Base-by-base conservation (phyloP, 2,329 filamentous ascomycete species). In the Scorias spongiosa region DNA sequence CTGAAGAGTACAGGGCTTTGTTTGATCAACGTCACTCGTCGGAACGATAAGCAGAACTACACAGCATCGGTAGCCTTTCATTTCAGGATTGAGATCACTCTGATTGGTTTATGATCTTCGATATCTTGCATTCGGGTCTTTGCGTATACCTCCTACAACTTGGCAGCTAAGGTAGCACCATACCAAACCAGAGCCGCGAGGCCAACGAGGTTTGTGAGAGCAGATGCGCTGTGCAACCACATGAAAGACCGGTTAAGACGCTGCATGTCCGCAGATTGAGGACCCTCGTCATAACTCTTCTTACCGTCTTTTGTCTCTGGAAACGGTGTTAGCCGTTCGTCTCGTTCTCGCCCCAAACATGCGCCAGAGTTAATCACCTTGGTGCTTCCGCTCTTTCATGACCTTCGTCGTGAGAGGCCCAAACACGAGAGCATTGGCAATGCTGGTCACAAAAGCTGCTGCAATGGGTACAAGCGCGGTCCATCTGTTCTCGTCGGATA, bases 241-340 rank as follows among this genome's bases (percentile, higher is more conserved):
- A 75, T 77, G 62, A 96, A 96, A 49, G 70, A 71, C 65, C 78
- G 83, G 69, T 89, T 93, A 54, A 93, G 63, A 8, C 70, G 71
- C 53, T 76, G 63, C 88, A 96, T 95, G 66, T 89, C 84, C 53
- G 80, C 71, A 5, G 83, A 91, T 56, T 93, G 84, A 34, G 86
- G 84, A 1, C 79, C 74, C 42, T 75, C 67, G 50, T 93, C 86
- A 56, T 82, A 84, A 63, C 80, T 84, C 60, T 82, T 84, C 72
- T 93, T 95, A 44, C 86, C 86, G 59, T 95, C 89, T 55, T 81
- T 78, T 48, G 81, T 86, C 70, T 89, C 88, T 73, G 46, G 15
- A 3, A n/a, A 40, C 38, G 6, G 11, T 17, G 14, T 14, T 11
- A 40, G 38, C 38, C 38, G 18, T 12, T 12, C 20, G 3, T 7